A percentile compares a stretch with the other conserved stretches of the same genome.
Conservation (phyloP, 257 asterid genomes). For the Ehretia macrophylla region DNA sequence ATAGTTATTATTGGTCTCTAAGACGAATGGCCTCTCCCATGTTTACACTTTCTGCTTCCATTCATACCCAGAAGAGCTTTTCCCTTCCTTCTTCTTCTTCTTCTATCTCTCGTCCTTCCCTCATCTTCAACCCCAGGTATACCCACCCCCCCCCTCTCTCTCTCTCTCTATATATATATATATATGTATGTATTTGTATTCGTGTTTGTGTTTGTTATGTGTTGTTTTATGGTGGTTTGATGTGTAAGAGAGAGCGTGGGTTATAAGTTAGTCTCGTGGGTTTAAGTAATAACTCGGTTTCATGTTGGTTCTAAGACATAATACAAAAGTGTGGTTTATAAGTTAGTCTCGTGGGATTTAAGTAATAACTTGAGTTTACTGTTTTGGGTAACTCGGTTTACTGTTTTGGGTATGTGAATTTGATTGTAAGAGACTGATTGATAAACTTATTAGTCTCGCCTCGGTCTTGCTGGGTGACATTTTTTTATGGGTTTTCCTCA, state of each 20-base stretch:
- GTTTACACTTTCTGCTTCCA: background rate
- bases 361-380: background rate
- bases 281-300: too few relatives aligned
- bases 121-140: constrained; percentile 4
- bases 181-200: background rate
- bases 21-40: background rate
- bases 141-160: too few relatives aligned
- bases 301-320: too few relatives aligned
- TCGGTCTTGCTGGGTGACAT: too few relatives aligned
- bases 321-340: too few relatives aligned
- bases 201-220: background rate
- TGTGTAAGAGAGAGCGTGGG: too few relatives aligned
- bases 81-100: background rate
- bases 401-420: background rate
- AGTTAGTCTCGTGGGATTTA: too few relatives aligned
- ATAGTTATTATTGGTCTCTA: background rate
- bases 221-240: too few relatives aligned
- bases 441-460: too few relatives aligned
- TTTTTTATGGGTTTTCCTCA: too few relatives aligned
- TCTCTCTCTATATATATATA: background rate
- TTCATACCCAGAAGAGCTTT: background rate
- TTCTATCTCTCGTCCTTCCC: background rate
- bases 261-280: too few relatives aligned
- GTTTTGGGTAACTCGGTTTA: background rate
- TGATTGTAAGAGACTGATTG: too few relatives aligned